Conservation (phyloP, 2,329 filamentous ascomycete genomes). For the Diaporthe destruens region DNA sequence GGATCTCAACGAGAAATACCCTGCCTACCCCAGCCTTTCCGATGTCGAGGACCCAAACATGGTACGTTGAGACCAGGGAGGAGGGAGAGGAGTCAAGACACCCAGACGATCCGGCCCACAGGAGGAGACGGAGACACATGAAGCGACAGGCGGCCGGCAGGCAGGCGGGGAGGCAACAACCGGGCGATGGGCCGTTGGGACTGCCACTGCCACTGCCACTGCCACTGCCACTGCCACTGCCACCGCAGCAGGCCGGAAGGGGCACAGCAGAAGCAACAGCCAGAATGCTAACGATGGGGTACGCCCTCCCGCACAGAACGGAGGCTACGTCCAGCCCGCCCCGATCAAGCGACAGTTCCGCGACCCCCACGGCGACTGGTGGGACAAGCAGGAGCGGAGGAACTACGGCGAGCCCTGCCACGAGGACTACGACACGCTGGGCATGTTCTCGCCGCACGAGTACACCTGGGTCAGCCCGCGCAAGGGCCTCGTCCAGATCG, state of each 20-base stretch:
- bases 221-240: too few relatives aligned
- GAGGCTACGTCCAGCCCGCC: slow-evolving; percentile 84
- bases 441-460: slow-evolving; percentile 88
- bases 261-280: background rate
- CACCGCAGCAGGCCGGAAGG: too few relatives aligned
- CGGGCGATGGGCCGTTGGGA: slow-evolving; percentile 58
- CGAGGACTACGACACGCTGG: slow-evolving; percentile 94
- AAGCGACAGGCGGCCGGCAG: background rate
- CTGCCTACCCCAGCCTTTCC: slow-evolving; percentile 60
- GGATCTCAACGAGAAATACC: slow-evolving; percentile 65
- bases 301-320: slow-evolving; percentile 70
- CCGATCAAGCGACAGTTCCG: slow-evolving; percentile 89
- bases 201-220: too few relatives aligned
- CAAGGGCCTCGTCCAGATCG: slow-evolving; percentile 77
- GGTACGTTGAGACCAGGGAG: slow-evolving; percentile 33
- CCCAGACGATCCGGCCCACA: background rate
- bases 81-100: background rate
- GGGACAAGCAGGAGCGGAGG: slow-evolving; percentile 96
- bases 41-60: slow-evolving; percentile 71
- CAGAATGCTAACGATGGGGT: slow-evolving; percentile 41
- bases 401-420: slow-evolving; percentile 98
- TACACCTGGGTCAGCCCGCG: slow-evolving; percentile 85
- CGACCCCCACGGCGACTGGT: slow-evolving; percentile 94
- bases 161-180: background rate
- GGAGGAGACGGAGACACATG: background rate